Base-by-base conservation (phyloP, 495 filamentous ascomycete species). In the Aspergillus wentii region DNA sequence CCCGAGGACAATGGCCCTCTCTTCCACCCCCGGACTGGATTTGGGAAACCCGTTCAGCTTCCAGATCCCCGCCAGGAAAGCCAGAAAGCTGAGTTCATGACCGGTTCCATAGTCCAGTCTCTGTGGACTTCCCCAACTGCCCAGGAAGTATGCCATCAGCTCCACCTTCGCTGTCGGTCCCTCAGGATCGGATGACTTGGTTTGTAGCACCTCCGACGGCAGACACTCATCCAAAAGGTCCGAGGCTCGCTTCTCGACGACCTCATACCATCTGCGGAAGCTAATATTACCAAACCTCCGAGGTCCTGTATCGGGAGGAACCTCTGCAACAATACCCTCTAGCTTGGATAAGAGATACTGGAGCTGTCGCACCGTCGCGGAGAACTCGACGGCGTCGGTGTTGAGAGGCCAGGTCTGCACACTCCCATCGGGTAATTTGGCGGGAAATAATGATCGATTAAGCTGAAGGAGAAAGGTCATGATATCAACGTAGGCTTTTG, bases 21-120 rank as follows among this genome's bases (percentile, higher is more conserved):
- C 86, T 51, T 80, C 75, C 5, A 76, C 71, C 6, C 76, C 75
- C 5, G 64, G 40, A 7, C 54, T 51, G 15, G 58, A 60, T 2
- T 60, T 39, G 8, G 71, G 57, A 51, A 99, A 97, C 17, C 72
- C 81, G 27, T 83, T 82, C 3, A 97, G 70, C 53, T 94, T 94
- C 91, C 91, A 99, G 4, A 96, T 68, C 27, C 82, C 80, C 13
- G 78, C 89, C 14, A 98, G 56, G 49, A 97, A 99, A 13, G 91
- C 91, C 10, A 96, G 61, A 49, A 97, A 97, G 62, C 85, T 92
- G 33, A 98, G 61, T 58, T 98, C 92, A 61, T 98, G 92, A 1
- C 92, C 92, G 5, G 94, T 96, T 0, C 92, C 92, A 57, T 95
- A 98, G 60, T 98, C 92, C 29, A 98, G 69, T 22, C 92, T 72